A percentile compares a stretch with the other conserved stretches of the same genome.
Evolutionary conservation across 2,329 filamentous ascomycete species (phyloP).

Genomic region (Ophiocordyceps camponoti-leonardi): DNA sequence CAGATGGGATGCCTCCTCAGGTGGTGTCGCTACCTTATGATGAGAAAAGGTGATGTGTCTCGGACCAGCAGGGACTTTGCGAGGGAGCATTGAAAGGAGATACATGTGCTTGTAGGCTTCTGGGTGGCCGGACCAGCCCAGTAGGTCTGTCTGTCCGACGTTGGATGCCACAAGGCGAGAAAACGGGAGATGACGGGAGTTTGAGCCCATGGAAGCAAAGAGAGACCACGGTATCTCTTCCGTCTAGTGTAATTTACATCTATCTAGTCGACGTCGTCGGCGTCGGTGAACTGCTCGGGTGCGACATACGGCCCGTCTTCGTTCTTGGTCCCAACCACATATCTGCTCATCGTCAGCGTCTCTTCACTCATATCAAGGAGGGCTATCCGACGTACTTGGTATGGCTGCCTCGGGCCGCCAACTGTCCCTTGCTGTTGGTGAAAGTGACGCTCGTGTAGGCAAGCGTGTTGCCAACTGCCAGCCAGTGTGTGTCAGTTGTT

Average conservation of each 20-base stretch:
- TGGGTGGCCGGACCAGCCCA: no score
- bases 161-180: no score
- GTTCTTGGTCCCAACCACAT: constrained; percentile 21
- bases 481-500: constrained; percentile 4
- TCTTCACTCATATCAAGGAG: neutral
- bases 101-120: no score
- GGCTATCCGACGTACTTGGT: constrained; percentile 33
- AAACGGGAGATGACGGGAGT: no score
- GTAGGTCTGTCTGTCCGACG: no score
- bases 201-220: no score
- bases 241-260: neutral
- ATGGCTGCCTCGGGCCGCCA: constrained; percentile 46
- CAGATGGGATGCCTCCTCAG: constrained; percentile 10
- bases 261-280: constrained; percentile 7
- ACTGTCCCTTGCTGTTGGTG: constrained; percentile 37
- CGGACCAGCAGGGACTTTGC: no score
- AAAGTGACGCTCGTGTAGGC: constrained; percentile 45
- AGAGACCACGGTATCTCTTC: neutral
- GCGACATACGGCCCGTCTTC: constrained; percentile 19
- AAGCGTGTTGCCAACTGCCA: constrained; percentile 43
- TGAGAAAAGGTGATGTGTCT: constrained; percentile 7
- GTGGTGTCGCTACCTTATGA: constrained; percentile 5
- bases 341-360: constrained; percentile 15
- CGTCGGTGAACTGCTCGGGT: constrained; percentile 14
- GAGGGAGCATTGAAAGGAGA: no score